phyloP scores from a whole-genome alignment of 345 rosid species.

The Microthlaspi erraticum region DNA sequence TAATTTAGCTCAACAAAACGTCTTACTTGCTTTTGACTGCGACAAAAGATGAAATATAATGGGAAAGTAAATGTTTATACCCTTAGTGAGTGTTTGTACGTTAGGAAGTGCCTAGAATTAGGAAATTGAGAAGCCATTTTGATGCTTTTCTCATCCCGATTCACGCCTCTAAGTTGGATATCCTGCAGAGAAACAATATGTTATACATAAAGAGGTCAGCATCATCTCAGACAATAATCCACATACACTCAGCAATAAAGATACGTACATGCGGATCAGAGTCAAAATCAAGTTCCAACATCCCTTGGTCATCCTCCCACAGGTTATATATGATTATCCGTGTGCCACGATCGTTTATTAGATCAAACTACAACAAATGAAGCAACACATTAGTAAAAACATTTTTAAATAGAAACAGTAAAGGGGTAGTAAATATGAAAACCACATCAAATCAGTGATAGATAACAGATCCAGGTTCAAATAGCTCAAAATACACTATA shows the following conservation, averaged over 20 bases:
- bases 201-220: not conserved
- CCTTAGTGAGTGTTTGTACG: conserved; percentile 91
- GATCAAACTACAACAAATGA: conserved; percentile 61
- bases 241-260: conserved; percentile 9
- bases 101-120: conserved; percentile 83
- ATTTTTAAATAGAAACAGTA: not conserved
- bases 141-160: conserved; percentile 91
- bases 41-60: conserved; percentile 3
- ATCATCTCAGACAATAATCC: conserved; percentile 12
- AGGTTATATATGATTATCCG: conserved; percentile 84
- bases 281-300: conserved; percentile 84
- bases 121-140: conserved; percentile 80
- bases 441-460: conserved; percentile 16
- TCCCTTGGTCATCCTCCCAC: conserved; percentile 95
- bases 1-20: not conserved
- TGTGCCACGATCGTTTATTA: conserved; percentile 81
- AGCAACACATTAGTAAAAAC: conserved; percentile 17
- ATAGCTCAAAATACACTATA: conserved; percentile 14
- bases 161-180: conserved; percentile 96
- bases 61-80: conserved; percentile 49
- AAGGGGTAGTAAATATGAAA: not conserved
- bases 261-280: conserved; percentile 66
- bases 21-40: not conserved
- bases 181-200: conserved; percentile 60
- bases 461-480: not conserved